phyloP scores from a whole-genome alignment of 2,329 filamentous ascomycete genomes.

The Claviceps capensis region DNA sequence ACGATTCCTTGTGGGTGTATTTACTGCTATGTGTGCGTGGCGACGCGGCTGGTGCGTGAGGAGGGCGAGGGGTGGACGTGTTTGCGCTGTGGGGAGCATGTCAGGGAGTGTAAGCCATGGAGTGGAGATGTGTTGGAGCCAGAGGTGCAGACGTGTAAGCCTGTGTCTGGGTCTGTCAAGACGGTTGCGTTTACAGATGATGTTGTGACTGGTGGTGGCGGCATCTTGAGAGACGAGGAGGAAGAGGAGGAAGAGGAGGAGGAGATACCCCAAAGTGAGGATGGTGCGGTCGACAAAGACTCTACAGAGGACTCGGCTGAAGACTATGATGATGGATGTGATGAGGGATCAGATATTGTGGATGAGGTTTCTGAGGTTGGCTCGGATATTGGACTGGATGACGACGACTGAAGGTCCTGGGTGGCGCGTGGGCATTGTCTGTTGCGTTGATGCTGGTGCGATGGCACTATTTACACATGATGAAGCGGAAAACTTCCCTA shows the following conservation, averaged over 20 bases:
- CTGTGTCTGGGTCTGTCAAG: slow-evolving; percentile 30
- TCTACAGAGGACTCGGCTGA: slow-evolving; percentile 7
- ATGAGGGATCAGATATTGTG: slow-evolving; percentile 3
- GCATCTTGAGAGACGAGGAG: slow-evolving; percentile 17
- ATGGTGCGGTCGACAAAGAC: slow-evolving; percentile 8
- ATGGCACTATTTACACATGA: background rate
- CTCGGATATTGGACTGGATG: slow-evolving; percentile 3
- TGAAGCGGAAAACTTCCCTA: too few species aligned
- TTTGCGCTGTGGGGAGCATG: slow-evolving; percentile 69
- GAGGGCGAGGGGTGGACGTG: slow-evolving; percentile 93
- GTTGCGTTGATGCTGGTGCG: background rate
- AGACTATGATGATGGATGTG: slow-evolving; percentile 7
- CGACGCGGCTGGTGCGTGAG: slow-evolving; percentile 76
- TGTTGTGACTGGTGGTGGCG: slow-evolving; percentile 20
- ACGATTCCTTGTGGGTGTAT: slow-evolving; percentile 78
- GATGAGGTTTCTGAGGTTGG: slow-evolving; percentile 5
- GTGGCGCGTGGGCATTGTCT: background rate
- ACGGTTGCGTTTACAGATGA: slow-evolving; percentile 51
- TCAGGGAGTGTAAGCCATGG: slow-evolving; percentile 85
- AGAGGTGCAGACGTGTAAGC: slow-evolving; percentile 26
- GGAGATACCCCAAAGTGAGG: background rate
- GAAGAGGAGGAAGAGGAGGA: slow-evolving; percentile 5
- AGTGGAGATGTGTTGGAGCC: slow-evolving; percentile 70
- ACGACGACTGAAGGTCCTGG: slow-evolving; percentile 1
- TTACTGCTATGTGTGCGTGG: slow-evolving; percentile 95